Conservation (phyloP, 192 early-diverging fungal species). For the Podila horticola region DNA sequence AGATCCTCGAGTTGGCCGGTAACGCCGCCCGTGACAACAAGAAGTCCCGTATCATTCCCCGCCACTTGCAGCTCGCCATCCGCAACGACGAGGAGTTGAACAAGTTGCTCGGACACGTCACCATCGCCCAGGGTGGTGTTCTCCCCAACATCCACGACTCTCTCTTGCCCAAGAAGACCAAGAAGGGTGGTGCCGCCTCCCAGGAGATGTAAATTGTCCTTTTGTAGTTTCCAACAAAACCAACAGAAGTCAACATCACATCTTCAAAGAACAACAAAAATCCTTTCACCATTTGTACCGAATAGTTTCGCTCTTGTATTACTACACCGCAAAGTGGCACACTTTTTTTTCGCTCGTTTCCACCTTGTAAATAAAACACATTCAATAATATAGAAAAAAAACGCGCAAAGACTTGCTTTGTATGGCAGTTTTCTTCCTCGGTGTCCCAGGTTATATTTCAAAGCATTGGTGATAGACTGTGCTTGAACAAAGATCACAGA, state of each 20-base stretch:
- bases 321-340: background rate
- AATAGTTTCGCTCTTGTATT: conserved; percentile 3
- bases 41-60: conserved; percentile 96
- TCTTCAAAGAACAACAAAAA: background rate
- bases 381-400: background rate
- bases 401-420: background rate
- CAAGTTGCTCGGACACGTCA: conserved; percentile 74
- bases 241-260: conserved; percentile 14
- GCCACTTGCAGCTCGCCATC: conserved; percentile 95
- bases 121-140: conserved; percentile 94
- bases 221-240: conserved; percentile 13
- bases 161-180: conserved; percentile 87
- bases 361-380: background rate
- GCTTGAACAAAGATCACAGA: no score
- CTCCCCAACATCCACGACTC: conserved; percentile 91
- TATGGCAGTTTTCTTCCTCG: background rate
- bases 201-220: conserved; percentile 68
- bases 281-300: conserved; percentile 2
- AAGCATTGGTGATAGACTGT: no score
- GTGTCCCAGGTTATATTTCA: no score
- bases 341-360: background rate
- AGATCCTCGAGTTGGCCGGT: conserved; percentile 96
- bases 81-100: conserved; percentile 89
- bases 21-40: conserved; percentile 97
- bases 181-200: conserved; percentile 70